Conservation (phyloP, 176 grass and related monocot species). For the Saccharum officinarum region DNA sequence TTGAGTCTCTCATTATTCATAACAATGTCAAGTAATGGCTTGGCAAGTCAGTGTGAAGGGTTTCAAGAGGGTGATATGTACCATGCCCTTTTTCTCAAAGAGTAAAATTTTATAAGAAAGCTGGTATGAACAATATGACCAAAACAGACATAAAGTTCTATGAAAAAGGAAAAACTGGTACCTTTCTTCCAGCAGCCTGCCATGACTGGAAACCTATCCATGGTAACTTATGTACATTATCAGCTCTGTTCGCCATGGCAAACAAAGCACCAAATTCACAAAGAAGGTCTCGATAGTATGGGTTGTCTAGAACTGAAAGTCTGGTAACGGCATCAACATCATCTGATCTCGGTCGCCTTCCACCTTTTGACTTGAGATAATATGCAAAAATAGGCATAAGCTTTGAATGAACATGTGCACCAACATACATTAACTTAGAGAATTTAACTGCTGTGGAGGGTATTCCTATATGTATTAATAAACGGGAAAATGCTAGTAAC, state of each 20-base stretch:
- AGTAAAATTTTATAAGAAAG: conserved; percentile 14
- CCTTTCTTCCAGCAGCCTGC: conserved; percentile 78
- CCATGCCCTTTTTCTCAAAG: neutral
- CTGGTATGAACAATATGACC: neutral
- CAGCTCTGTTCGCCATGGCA: conserved; percentile 80
- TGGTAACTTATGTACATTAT: conserved; percentile 89
- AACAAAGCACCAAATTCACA: conserved; percentile 92
- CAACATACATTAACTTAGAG: neutral
- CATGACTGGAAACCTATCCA: conserved; percentile 99
- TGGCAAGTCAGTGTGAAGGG: neutral
- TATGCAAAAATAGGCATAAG: conserved; percentile 37
- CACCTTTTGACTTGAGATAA: conserved; percentile 81
- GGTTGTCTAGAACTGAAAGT: conserved; percentile 72
- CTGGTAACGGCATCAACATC: conserved; percentile 85
- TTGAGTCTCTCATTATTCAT: neutral
- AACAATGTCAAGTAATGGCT: neutral
- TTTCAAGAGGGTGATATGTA: neutral
- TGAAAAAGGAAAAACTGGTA: conserved; percentile 32
- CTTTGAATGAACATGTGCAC: conserved; percentile 14
- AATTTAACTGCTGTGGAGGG: conserved; percentile 11
- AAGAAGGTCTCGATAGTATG: conserved; percentile 71
- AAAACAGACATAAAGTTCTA: conserved; percentile 23
- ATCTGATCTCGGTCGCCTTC: conserved; percentile 73
- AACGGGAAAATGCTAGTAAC: neutral
- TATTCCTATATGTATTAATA: conserved; percentile 16